Percentiles rank a stretch among this genome's conserved stretches.
Conservation (phyloP, 371 early-diverging fungal genomes). For the Mucor piriformis region DNA sequence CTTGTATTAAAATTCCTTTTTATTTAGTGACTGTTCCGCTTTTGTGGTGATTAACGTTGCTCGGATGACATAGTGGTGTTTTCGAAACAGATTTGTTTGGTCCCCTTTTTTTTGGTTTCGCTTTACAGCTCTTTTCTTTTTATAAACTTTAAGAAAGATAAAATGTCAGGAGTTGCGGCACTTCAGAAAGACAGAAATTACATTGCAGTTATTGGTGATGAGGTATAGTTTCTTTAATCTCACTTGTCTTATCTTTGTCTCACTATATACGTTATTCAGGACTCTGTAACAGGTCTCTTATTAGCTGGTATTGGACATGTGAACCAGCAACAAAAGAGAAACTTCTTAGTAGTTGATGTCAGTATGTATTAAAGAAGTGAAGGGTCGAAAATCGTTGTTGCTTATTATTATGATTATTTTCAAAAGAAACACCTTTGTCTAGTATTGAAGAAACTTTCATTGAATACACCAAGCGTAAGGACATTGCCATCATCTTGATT, state of each 20-base stretch:
- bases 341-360: conserved; percentile 94
- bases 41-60: too few relatives aligned
- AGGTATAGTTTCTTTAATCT: conserved; percentile 53
- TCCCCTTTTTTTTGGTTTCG: background rate
- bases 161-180: conserved; percentile 47
- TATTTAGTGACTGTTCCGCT: too few relatives aligned
- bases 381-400: conserved; percentile 20
- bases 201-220: conserved; percentile 96
- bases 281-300: conserved; percentile 96
- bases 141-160: conserved; percentile 10
- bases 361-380: conserved; percentile 57
- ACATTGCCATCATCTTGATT: conserved; percentile 97
- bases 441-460: conserved; percentile 89
- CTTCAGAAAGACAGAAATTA: conserved; percentile 79
- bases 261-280: conserved; percentile 52
- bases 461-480: conserved; percentile 90
- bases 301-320: conserved; percentile 97
- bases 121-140: conserved; percentile 11
- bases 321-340: conserved; percentile 79
- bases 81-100: too few relatives aligned
- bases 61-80: too few relatives aligned
- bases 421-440: conserved; percentile 85
- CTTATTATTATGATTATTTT: too few relatives aligned
- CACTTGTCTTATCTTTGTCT: background rate
- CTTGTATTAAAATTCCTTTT: too few relatives aligned